Evolutionary conservation across 2,329 filamentous ascomycete species (phyloP).

Genomic region (Aureobasidium musti): DNA sequence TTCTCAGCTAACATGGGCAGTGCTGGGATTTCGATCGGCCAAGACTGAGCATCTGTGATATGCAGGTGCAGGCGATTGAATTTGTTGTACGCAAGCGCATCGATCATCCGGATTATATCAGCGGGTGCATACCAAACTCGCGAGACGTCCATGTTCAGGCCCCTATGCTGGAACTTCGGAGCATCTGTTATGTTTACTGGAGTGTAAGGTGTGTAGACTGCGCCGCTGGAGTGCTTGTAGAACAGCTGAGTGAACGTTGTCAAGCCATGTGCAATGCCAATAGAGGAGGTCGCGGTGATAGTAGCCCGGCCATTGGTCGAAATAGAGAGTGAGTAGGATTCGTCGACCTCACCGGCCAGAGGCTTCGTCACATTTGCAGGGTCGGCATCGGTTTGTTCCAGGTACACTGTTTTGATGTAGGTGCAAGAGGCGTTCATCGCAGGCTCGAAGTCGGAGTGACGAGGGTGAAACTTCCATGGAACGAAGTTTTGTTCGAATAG

Average conservation of each 20-base stretch:
- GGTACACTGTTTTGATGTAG: conserved; percentile 61
- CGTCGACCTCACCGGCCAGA: conserved; percentile 65
- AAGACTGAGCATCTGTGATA: conserved; percentile 79
- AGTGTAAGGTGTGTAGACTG: conserved; percentile 67
- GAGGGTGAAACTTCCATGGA: conserved; percentile 74
- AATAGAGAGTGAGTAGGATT: conserved; percentile 71
- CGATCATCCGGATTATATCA: conserved; percentile 73
- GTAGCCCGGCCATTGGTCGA: conserved; percentile 59
- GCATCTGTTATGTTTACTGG: conserved; percentile 72
- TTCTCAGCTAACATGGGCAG: conserved; percentile 70
- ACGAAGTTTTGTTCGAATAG: conserved; percentile 70
- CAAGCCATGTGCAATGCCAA: conserved; percentile 71
- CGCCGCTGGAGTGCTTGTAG: conserved; percentile 64
- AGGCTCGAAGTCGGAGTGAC: conserved; percentile 67
- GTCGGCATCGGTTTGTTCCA: conserved; percentile 62
- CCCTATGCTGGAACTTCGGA: conserved; percentile 75
- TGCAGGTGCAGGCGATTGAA: conserved; percentile 81
- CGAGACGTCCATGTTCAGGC: conserved; percentile 75
- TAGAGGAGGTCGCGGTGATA: conserved; percentile 66
- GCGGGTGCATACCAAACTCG: conserved; percentile 69
- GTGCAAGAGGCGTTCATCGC: conserved; percentile 46
- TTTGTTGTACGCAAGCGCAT: conserved; percentile 76
- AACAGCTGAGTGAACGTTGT: conserved; percentile 80
- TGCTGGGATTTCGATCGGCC: conserved; percentile 77
- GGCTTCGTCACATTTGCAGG: conserved; percentile 60